Base-by-base conservation (phyloP, 1,284 basidiomycete species). In the Melampsora larici-populina region DNA sequence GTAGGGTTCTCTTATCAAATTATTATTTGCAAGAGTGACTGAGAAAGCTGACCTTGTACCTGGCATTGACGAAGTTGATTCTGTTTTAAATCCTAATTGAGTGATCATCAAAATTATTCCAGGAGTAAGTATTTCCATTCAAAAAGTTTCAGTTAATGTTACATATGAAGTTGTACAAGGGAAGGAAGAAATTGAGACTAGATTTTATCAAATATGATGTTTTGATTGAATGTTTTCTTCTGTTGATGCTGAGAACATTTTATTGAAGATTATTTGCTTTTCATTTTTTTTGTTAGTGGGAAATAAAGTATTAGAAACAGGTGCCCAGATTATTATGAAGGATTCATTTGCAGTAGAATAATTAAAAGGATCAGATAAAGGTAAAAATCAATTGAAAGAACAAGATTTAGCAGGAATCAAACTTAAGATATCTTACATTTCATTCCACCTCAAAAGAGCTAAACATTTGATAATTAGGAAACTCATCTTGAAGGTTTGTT, bases 281-380 rank as follows among this genome's bases (percentile, higher is more conserved):
- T 49, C 13, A 21, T 49, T 49, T 63, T 63, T 13, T 63, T n/a
- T 15, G 24, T 13, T 31, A 76, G 73, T 76, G 58, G 49, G 73
- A 8, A 4, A 17, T 17, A 58, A 68, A n/a, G 2, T 5, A 18
- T 48, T 76, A 48, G 31, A 48, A 15, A 31, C 31, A 21, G 58
- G 43, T 43, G 68, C 73, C 6, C 26, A 68, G 36, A 65, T 76
- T 26, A 58, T 68, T 2, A 48, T 76, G 2, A 36, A 33, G 6
- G 73, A 76, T 76, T 33, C 33, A 1, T 69, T 67, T 76, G 73
- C 73, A n/a, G n/a, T n/a, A n/a, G n/a, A n/a, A n/a, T n/a, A n/a
- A n/a, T n/a, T n/a, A n/a, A n/a, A n/a, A n/a, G n/a, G n/a, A n/a
- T n/a, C n/a, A n/a, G n/a, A n/a, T n/a, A n/a, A n/a, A n/a, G n/a